Evolutionary conservation across 139 green algal genomes (phyloP).

Genomic region (Chlamydomonas incerta): DNA sequence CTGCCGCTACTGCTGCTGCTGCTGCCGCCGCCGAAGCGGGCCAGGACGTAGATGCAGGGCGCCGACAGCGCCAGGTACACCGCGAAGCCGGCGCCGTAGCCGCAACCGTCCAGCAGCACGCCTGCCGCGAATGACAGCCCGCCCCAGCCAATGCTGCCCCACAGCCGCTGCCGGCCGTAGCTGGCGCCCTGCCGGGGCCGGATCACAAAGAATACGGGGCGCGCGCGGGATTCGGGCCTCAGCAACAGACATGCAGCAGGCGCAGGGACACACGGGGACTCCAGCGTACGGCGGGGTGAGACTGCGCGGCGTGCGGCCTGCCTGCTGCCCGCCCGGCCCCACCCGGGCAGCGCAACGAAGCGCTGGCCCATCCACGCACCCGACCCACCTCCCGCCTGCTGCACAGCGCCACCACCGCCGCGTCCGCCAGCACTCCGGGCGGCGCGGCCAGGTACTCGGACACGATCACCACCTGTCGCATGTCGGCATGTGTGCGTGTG

Average conservation of each 20-base stretch:
- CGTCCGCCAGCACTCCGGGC: slow-evolving; percentile 39
- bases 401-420: slow-evolving; percentile 34
- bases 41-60: slow-evolving; percentile 9
- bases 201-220: too few relatives aligned
- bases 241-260: not conserved
- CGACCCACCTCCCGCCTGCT: not conserved
- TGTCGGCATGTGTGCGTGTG: too few relatives aligned
- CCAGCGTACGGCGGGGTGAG: too few relatives aligned
- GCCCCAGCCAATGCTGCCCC: slow-evolving; percentile 48
- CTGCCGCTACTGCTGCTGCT: not conserved
- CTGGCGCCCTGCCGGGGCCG: slow-evolving; percentile 27
- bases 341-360: too few relatives aligned
- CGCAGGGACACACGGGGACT: too few relatives aligned
- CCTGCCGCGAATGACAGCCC: slow-evolving; percentile 26
- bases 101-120: slow-evolving; percentile 24
- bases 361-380: too few relatives aligned
- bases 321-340: too few relatives aligned
- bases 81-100: slow-evolving; percentile 41
- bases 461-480: slow-evolving; percentile 32
- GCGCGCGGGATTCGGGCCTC: not conserved
- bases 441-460: slow-evolving; percentile 43
- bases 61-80: slow-evolving; percentile 29
- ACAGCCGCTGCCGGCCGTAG: slow-evolving; percentile 59
- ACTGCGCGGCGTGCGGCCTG: too few relatives aligned
- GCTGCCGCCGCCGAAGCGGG: not conserved